Base-by-base conservation (phyloP, 768 basidiomycete species). In the Tremella mesenterica region DNA sequence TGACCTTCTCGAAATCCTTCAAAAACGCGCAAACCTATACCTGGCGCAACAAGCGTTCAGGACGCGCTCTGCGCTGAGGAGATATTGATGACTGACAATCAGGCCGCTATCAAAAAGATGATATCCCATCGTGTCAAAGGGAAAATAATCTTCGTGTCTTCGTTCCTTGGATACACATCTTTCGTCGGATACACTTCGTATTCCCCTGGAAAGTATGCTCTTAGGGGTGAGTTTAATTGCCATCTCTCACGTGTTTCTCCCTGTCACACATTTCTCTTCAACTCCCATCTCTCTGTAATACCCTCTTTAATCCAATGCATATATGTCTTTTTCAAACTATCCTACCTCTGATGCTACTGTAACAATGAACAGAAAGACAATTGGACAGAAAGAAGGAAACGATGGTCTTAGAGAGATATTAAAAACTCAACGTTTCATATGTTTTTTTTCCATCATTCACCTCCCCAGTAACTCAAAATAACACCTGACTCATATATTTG, bases 101-200 rank as follows among this genome's bases (percentile, higher is more conserved):
- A 91, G 85, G 82, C 81, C 21, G 84, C 83, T 0, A 76, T 80
- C 20, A 84, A 82, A 72, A 74, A 77, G 64, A 85, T 85, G 78
- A 80, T 80, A 18, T 76, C 77, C 47, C 73, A 79, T n/a, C 75
- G 77, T 29, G 71, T 75, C 20, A 78, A 80, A 54, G 60, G 85
- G 20, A 88, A 85, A 67, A 83, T 90, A 33, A 77, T 86, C 16
- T 81, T 93, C 34, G 80, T 87, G 23, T 83, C 82, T 1, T 88
- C 86, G 0, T 81, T 83, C 4, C 73, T 90, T 10, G 85, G 83
- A 1, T 82, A 83, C 62, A 83, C 88, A 76, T 79, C 81, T 1
- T 80, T 90, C 50, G 74, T 85, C 2, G 90, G 91, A 0, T 93
- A 83, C 61, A 77, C 84, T 1, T 80, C 82, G 0, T 93, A 93